These are phyloP conservation scores for Porcisia hertigi DNA, from an alignment of 208 protist species.

Conservation along the genomic window DNA sequence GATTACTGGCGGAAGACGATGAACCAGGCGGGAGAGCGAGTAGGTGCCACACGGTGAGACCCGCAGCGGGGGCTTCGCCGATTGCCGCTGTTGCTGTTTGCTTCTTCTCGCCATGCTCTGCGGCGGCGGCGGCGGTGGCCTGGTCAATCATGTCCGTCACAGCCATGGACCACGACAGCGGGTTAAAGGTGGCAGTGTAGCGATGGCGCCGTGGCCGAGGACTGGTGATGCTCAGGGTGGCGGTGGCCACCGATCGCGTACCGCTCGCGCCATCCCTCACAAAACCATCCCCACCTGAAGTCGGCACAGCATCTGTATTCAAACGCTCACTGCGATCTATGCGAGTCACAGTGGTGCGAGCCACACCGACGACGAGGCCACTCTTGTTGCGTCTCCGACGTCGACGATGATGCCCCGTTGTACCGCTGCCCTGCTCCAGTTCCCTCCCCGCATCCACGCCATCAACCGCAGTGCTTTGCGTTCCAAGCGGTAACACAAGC, in stretches of 20 bases:
- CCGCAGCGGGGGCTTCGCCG: neutral
- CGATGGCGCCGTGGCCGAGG: neutral
- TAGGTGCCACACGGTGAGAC: slow-evolving; percentile 28
- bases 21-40: slow-evolving; percentile 5
- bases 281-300: neutral
- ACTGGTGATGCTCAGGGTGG: neutral
- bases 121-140: neutral
- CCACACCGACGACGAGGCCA: slow-evolving; percentile 9
- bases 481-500: slow-evolving; percentile 7
- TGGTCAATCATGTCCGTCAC: slow-evolving; percentile 13
- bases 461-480: neutral
- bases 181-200: slow-evolving; percentile 11
- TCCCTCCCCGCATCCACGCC: neutral
- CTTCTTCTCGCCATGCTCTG: neutral
- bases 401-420: neutral
- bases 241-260: neutral
- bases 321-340: neutral
- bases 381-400: neutral
- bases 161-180: slow-evolving; percentile 11
- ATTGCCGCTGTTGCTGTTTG: neutral
- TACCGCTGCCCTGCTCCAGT: neutral
- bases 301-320: neutral
- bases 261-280: neutral
- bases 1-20: neutral
- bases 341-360: slow-evolving; percentile 1